A percentile compares a stretch with the other conserved stretches of the same genome.
These are phyloP conservation scores for Chlorella sp. DNA, from an alignment of 139 green algal genomes.

Conservation along the genomic window DNA sequence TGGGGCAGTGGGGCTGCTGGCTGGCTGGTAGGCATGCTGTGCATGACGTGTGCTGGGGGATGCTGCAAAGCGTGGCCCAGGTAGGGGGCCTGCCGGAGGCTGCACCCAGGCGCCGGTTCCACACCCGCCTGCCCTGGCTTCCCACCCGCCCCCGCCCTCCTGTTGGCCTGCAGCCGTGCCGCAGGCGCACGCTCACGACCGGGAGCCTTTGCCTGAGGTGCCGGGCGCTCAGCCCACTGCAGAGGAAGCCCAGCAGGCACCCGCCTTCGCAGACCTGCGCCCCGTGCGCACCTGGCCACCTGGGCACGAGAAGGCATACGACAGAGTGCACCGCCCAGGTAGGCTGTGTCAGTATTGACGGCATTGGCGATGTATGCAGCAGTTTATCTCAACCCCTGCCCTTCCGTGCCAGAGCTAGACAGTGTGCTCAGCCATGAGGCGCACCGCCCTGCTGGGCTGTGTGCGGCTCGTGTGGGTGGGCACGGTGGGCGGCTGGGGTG, in stretches of 20 bases:
- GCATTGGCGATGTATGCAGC: too few species aligned
- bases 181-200: constrained; percentile 8
- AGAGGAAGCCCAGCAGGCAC: not conserved
- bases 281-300: not conserved
- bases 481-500: too few species aligned
- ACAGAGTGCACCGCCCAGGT: constrained; percentile 19
- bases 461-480: too few species aligned
- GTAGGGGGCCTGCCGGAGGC: not conserved
- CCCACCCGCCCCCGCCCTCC: not conserved
- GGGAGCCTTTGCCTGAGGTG: not conserved
- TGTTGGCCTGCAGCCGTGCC: not conserved
- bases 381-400: too few species aligned
- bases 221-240: not conserved
- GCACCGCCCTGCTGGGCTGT: too few species aligned
- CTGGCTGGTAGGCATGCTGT: too few species aligned
- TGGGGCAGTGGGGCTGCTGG: not conserved
- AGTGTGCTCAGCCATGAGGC: too few species aligned
- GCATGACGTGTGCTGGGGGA: too few species aligned
- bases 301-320: not conserved
- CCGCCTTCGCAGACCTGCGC: not conserved
- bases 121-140: not conserved
- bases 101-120: not conserved
- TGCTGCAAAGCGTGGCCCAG: not conserved
- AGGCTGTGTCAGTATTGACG: not conserved
- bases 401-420: too few species aligned